Conservation (phyloP, 2,329 filamentous ascomycete genomes). For the Gyromitra esculenta region DNA sequence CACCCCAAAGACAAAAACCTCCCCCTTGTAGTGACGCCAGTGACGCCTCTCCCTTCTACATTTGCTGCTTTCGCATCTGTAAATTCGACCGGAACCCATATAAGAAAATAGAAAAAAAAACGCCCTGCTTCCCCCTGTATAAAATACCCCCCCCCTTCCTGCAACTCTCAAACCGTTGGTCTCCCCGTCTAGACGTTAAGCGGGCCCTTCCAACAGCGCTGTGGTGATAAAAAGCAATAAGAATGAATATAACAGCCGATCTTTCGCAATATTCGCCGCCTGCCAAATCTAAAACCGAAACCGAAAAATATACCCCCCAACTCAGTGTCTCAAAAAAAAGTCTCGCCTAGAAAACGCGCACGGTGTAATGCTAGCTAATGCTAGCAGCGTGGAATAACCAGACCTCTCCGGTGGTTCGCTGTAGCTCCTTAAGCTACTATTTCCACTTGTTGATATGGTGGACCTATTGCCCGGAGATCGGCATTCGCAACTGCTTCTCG, state of each 20-base stretch:
- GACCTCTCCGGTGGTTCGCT: not conserved
- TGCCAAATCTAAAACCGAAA: constrained; percentile 46
- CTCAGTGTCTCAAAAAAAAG: constrained; percentile 25
- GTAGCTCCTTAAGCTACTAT: not conserved
- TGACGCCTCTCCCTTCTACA: constrained; percentile 40
- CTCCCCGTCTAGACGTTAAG: constrained; percentile 37
- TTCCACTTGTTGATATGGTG: constrained; percentile 12
- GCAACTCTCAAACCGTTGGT: not conserved
- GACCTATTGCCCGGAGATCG: constrained; percentile 42
- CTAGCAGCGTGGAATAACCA: not conserved
- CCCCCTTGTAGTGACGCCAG: constrained; percentile 25
- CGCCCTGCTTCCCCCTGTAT: constrained; percentile 45
- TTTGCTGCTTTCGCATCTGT: constrained; percentile 30
- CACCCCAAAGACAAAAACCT: constrained; percentile 23
- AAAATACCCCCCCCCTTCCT: constrained; percentile 23
- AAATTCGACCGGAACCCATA: constrained; percentile 47
- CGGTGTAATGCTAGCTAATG: constrained; percentile 10
- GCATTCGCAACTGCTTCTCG: constrained; percentile 79
- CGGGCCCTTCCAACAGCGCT: constrained; percentile 26
- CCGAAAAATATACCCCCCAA: constrained; percentile 20
- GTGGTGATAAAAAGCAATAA: constrained; percentile 30
- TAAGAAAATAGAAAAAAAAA: constrained; percentile 51
- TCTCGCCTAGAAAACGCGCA: constrained; percentile 17
- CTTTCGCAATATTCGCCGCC: constrained; percentile 38
- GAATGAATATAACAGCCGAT: constrained; percentile 28